Base-by-base conservation (phyloP, 2,329 filamentous ascomycete genomes). In the Trichoderma lentiforme region DNA sequence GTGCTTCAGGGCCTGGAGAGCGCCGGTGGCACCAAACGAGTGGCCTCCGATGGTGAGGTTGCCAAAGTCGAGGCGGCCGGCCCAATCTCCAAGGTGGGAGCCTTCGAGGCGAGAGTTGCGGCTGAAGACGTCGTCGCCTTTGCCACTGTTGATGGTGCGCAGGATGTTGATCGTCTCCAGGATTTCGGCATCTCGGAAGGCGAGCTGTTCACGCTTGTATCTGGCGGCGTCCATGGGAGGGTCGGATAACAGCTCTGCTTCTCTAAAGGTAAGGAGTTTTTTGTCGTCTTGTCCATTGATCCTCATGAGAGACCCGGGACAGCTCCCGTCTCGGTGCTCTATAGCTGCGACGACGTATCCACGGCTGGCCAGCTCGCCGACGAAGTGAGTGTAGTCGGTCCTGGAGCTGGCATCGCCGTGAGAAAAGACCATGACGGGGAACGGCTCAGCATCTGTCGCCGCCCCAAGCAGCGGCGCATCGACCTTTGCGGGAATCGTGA, bases 11-110 rank as follows among this genome's bases (percentile, higher is more conserved):
- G 87, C 86, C 72, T 90, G 88, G 24, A 92, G 82, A 0, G 88
- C 89, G 3, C 88, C 85, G 0, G 90, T 92, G 2, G 89, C 90
- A 63, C 90, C 90, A 80, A 90, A 91, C 0, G 88, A 91, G 77
- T 92, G 90, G 0, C 90, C 90, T 4, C 83, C 87, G 9, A 92
- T 83, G 60, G 88, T 84, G 74, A 90, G 84, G 43, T 86, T 83
- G 34, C 84, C 80, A 28, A 83, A 74, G 77, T 90, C 85, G 7
- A 92, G 83, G 11, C 88, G 84, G 70, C 81, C 80, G 43, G 82
- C 78, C 84, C 89, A 92, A 18, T 80, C 79, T 3, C 81, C 75
- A 1, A 90, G 83, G 73, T 81, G 80, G 26, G 75, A 76, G 58
- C 84, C 87, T 77, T 87, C 88, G 43, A 73, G 76, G 74, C 84